Evolutionary conservation across 2,329 filamentous ascomycete species (phyloP).

Genomic region (Epichloe gansuensis): DNA sequence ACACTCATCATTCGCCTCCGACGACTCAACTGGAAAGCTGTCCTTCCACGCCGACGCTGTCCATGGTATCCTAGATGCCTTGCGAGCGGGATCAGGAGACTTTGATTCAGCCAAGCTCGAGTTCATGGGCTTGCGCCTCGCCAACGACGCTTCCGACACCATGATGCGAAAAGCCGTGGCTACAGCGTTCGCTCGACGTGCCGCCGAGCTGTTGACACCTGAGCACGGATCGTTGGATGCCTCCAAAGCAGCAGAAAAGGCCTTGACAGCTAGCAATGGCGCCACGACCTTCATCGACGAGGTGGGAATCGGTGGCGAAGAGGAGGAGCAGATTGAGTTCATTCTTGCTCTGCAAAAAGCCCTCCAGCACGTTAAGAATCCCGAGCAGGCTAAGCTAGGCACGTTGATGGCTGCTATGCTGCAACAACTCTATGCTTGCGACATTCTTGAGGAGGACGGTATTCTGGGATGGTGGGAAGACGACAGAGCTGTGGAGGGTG

Average conservation of each 20-base stretch:
- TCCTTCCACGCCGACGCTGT: slow-evolving; percentile 80
- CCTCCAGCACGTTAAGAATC: slow-evolving; percentile 51
- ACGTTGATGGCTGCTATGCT: slow-evolving; percentile 64
- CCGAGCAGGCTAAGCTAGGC: slow-evolving; percentile 33
- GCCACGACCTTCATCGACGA: slow-evolving; percentile 44
- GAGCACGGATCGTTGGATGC: slow-evolving; percentile 43
- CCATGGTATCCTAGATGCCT: slow-evolving; percentile 70
- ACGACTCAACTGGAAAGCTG: slow-evolving; percentile 45
- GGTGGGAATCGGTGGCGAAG: slow-evolving; percentile 50
- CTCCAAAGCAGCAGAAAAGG: slow-evolving; percentile 48
- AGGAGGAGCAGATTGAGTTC: slow-evolving; percentile 75
- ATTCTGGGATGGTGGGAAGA: slow-evolving; percentile 84
- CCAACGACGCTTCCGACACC: slow-evolving; percentile 77
- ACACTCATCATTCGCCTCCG: slow-evolving; percentile 59
- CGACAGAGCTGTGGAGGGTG: slow-evolving; percentile 49
- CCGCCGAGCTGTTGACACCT: slow-evolving; percentile 51
- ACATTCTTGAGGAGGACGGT: slow-evolving; percentile 79
- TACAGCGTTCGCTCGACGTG: slow-evolving; percentile 70
- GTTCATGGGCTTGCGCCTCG: slow-evolving; percentile 84
- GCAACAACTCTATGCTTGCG: slow-evolving; percentile 74
- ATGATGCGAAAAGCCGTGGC: slow-evolving; percentile 81
- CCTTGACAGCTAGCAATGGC: slow-evolving; percentile 42
- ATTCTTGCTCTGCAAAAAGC: slow-evolving; percentile 72
- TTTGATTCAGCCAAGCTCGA: slow-evolving; percentile 78
- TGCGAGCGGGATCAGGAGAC: slow-evolving; percentile 61